Evolutionary conservation across 768 basidiomycete genomes (phyloP).

Genomic region (Phlegmacium glaucopus): DNA sequence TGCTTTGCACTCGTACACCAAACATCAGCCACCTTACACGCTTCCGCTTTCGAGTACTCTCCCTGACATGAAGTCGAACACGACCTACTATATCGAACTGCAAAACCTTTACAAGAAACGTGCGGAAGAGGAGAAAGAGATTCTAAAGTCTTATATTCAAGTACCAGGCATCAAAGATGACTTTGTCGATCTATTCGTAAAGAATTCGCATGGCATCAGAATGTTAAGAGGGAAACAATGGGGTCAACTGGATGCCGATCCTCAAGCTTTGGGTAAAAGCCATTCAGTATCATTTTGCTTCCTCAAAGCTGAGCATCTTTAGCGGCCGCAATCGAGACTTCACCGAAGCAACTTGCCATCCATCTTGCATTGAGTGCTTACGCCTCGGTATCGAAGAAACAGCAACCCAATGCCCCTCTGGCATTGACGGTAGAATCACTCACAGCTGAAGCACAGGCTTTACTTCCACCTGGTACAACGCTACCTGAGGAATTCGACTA

Average conservation of each 20-base stretch:
- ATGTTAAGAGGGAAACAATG: conserved; percentile 62
- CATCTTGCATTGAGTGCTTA: conserved; percentile 77
- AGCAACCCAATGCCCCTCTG: conserved; percentile 22
- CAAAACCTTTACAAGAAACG: conserved; percentile 82
- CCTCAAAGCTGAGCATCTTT: neutral
- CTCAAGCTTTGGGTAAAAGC: conserved; percentile 44
- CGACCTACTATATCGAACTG: conserved; percentile 75
- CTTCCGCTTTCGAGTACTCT: conserved; percentile 85
- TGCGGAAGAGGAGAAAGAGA: conserved; percentile 65
- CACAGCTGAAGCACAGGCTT: conserved; percentile 42
- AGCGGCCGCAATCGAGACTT: conserved; percentile 40
- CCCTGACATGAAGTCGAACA: conserved; percentile 96
- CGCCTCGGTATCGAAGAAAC: conserved; percentile 26
- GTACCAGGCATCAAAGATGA: conserved; percentile 42
- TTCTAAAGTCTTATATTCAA: conserved; percentile 48
- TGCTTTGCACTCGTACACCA: conserved; percentile 64
- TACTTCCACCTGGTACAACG: conserved; percentile 47
- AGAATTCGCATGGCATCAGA: conserved; percentile 73
- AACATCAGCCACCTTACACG: conserved; percentile 48
- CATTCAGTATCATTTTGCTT: conserved; percentile 2
- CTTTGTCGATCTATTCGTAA: conserved; percentile 69
- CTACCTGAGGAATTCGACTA: conserved; percentile 55
- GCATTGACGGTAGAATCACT: conserved; percentile 50
- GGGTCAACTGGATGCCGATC: conserved; percentile 52
- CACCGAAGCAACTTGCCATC: conserved; percentile 57